phyloP scores from a whole-genome alignment of 1,284 basidiomycete species.

The Ganoderma lucidum region DNA sequence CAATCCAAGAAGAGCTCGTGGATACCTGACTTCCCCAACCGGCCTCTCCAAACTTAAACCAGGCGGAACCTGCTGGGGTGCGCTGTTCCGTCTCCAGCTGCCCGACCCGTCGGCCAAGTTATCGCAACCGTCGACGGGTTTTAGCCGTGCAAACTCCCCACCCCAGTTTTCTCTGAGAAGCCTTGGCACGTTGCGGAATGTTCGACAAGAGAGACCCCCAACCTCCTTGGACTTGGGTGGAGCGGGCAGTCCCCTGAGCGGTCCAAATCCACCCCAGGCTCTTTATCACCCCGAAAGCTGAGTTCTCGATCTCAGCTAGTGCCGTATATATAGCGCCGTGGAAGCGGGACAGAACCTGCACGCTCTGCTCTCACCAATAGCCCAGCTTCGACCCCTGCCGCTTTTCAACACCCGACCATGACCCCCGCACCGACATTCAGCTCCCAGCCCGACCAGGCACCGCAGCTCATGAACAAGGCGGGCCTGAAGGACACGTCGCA shows the following conservation, averaged over 20 bases:
- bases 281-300: neutral
- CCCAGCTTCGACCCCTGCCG: neutral
- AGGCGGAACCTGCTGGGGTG: neutral
- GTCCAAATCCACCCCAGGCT: conserved; percentile 12
- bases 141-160: neutral
- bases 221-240: conserved; percentile 8
- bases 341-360: neutral
- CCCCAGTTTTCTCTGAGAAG: conserved; percentile 22
- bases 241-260: conserved; percentile 12
- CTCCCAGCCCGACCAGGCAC: conserved; percentile 35
- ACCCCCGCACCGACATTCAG: conserved; percentile 43
- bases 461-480: conserved; percentile 38
- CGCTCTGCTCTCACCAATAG: neutral
- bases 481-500: conserved; percentile 29
- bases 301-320: neutral
- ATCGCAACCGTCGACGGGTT: neutral
- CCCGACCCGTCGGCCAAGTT: neutral
- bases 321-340: conserved; percentile 6
- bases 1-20: neutral
- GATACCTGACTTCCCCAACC: neutral
- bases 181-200: conserved; percentile 18
- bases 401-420: conserved; percentile 34
- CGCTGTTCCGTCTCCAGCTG: conserved; percentile 1
- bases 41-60: neutral
- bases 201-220: conserved; percentile 19